These are phyloP conservation scores for Cucurbita pepo DNA, from an alignment of 306 rosid genomes.

Conservation along the genomic window DNA sequence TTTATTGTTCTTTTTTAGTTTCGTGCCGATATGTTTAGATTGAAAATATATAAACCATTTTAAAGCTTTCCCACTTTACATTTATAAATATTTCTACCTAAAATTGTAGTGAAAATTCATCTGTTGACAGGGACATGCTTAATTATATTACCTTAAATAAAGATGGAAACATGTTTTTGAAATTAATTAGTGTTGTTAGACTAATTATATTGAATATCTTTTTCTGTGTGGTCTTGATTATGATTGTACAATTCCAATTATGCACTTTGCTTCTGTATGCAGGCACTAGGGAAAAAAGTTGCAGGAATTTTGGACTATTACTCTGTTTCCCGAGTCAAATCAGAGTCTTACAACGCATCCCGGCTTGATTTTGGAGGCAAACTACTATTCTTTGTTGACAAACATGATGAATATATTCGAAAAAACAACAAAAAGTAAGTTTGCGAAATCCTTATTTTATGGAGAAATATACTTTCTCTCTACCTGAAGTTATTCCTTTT, in stretches of 20 bases:
- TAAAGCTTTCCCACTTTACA: conserved; percentile 1
- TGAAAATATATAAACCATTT: background rate
- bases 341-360: background rate
- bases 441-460: background rate
- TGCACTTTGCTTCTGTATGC: background rate
- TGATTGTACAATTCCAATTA: conserved; percentile 5
- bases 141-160: conserved; percentile 5
- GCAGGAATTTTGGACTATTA: background rate
- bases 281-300: background rate
- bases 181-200: conserved; percentile 2
- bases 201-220: background rate
- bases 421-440: background rate
- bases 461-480: background rate
- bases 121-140: conserved; percentile 6
- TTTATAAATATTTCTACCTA: background rate
- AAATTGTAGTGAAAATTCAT: background rate
- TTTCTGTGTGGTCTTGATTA: background rate
- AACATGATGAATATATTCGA: background rate
- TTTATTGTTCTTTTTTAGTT: conserved; percentile 1
- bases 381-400: background rate
- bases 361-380: conserved; percentile 5
- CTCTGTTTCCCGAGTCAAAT: background rate
- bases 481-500: conserved; percentile 1
- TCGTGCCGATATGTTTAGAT: background rate
- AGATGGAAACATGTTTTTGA: conserved; percentile 2